Evolutionary conservation across 2,329 filamentous ascomycete genomes (phyloP).

Genomic region (Incumbomyces delicatus): DNA sequence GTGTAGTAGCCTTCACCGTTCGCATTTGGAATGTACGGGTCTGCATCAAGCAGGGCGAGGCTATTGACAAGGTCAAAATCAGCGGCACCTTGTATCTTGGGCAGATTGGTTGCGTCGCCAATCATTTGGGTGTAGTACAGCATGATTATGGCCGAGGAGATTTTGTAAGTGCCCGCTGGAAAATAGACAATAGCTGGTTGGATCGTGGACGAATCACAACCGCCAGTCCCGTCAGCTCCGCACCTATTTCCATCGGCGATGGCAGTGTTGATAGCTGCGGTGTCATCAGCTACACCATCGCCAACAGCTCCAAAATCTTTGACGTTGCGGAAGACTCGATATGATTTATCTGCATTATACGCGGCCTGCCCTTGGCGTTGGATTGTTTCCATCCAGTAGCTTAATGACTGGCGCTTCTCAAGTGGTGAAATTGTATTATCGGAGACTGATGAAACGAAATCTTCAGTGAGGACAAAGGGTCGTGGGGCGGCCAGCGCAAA

Average conservation of each 20-base stretch:
- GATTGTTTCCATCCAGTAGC: constrained; percentile 65
- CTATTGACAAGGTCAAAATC: constrained; percentile 52
- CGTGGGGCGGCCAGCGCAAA: constrained; percentile 3
- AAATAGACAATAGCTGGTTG: constrained; percentile 85
- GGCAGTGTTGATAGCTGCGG: constrained; percentile 74
- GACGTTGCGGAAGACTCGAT: constrained; percentile 69
- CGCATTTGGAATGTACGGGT: constrained; percentile 59
- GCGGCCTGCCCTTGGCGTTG: constrained; percentile 58
- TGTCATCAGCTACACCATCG: constrained; percentile 69
- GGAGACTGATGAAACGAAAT: not conserved
- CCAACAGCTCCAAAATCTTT: constrained; percentile 65
- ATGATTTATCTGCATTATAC: constrained; percentile 44
- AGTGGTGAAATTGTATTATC: not conserved
- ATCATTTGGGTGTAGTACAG: constrained; percentile 92
- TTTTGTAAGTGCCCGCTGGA: constrained; percentile 73
- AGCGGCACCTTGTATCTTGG: constrained; percentile 63
- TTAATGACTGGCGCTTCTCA: constrained; percentile 25
- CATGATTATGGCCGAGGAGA: constrained; percentile 69
- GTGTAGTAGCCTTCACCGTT: constrained; percentile 64
- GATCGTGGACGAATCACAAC: constrained; percentile 76
- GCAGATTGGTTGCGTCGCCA: constrained; percentile 63
- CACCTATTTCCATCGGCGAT: constrained; percentile 72
- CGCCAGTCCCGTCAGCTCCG: constrained; percentile 63
- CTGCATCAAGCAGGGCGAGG: constrained; percentile 79
- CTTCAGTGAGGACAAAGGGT: not conserved